A percentile compares a stretch with the other conserved stretches of the same genome.
Evolutionary conservation across 2,329 filamentous ascomycete genomes (phyloP).

Genomic region (Trichoderma polysporum): DNA sequence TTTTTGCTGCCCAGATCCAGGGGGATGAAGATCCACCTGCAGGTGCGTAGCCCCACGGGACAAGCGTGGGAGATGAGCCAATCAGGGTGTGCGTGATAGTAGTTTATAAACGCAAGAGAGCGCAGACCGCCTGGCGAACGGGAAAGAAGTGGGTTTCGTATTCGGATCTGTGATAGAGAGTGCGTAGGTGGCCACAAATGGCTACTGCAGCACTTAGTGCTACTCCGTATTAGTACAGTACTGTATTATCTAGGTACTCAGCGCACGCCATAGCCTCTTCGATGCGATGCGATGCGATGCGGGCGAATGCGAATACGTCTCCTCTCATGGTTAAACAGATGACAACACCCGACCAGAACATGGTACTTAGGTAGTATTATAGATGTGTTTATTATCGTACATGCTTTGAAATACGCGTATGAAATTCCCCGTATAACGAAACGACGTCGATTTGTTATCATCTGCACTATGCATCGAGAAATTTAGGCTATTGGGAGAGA

Average conservation of each 20-base stretch:
- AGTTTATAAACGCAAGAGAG: neutral
- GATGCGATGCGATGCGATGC: neutral
- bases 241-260: neutral
- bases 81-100: neutral
- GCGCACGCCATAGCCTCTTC: neutral
- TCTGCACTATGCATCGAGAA: neutral
- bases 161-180: neutral
- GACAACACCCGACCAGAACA: slow-evolving; percentile 2
- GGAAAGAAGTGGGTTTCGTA: slow-evolving; percentile 7
- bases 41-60: neutral
- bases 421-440: neutral
- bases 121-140: slow-evolving; percentile 13
- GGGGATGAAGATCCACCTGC: neutral
- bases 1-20: slow-evolving; percentile 1
- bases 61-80: neutral
- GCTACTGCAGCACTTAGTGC: neutral
- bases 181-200: neutral
- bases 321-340: neutral
- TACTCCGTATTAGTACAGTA: neutral
- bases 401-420: neutral
- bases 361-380: neutral
- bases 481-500: neutral
- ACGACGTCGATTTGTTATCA: neutral
- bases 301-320: slow-evolving; percentile 21
- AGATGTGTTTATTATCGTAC: neutral